phyloP scores from a whole-genome alignment of 768 basidiomycete genomes.

The Gloeostereum incarnatum region DNA sequence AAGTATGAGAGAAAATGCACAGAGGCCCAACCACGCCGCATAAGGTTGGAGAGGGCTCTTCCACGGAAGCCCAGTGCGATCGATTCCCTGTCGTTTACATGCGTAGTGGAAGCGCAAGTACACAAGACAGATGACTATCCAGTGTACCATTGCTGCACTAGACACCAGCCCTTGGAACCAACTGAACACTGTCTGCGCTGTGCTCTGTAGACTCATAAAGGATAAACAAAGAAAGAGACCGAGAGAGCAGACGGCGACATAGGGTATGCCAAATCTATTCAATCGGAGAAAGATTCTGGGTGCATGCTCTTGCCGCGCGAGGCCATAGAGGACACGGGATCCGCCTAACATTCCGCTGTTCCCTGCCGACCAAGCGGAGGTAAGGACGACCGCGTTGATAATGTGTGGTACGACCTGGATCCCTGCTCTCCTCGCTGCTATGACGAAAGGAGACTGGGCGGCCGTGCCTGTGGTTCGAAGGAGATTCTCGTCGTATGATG shows the following conservation, averaged over 20 bases:
- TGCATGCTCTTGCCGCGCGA: slow-evolving; percentile 42
- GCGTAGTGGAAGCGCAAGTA: slow-evolving; percentile 5
- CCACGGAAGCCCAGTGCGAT: slow-evolving; percentile 11
- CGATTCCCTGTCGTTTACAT: slow-evolving; percentile 9
- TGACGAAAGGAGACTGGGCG: slow-evolving; percentile 64
- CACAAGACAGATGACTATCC: slow-evolving; percentile 5
- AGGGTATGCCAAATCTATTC: slow-evolving; percentile 17
- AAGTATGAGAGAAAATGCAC: slow-evolving; percentile 21
- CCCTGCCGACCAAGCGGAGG: slow-evolving; percentile 50
- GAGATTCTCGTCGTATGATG: slow-evolving; percentile 38
- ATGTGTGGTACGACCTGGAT: slow-evolving; percentile 42
- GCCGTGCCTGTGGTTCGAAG: slow-evolving; percentile 19
- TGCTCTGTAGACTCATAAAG: slow-evolving; percentile 3
- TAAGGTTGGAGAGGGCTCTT: slow-evolving; percentile 28
- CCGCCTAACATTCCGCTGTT: slow-evolving; percentile 42
- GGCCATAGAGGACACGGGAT: slow-evolving; percentile 39
- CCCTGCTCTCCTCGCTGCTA: slow-evolving; percentile 54
- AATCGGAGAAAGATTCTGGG: slow-evolving; percentile 41
- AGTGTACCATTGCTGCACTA: slow-evolving; percentile 1
- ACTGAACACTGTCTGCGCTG: slow-evolving; percentile 4
- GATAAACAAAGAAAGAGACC: no score
- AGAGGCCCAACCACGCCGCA: slow-evolving; percentile 26
- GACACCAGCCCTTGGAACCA: slow-evolving; percentile 6
- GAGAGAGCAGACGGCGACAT: slow-evolving; percentile 30
- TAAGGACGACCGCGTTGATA: slow-evolving; percentile 29